Base-by-base conservation (phyloP, 2,329 filamentous ascomycete genomes). In the Colletotrichum lentis region DNA sequence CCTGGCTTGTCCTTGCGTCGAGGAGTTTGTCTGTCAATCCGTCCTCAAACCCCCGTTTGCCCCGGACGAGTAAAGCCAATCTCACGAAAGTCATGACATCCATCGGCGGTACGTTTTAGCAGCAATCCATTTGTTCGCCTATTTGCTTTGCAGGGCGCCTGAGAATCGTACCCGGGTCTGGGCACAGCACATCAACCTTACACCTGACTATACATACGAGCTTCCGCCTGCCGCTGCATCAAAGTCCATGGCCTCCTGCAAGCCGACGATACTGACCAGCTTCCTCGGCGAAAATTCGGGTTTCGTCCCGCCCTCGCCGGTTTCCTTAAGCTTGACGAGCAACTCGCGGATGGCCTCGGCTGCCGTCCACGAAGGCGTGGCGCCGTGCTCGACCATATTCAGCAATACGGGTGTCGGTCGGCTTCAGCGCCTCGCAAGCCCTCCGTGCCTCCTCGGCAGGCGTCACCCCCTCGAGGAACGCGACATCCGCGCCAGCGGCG, bases 381-480 rank as follows among this genome's bases (percentile, higher is more conserved):
- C 81, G 2, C 86, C 86, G 31, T 83, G 82, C 67, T 84, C 82
- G 0, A 90, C 87, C 70, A 84, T 85, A 72, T 90, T 89, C 59
- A 87, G 80, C 31, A 88, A 75, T 44, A 88, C 79, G 71, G 79
- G 85, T 80, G 72, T 82, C 0, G 82, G 72, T 82, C 0, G 82
- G 82, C 3, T 80, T 80, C 1, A 88, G 76, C 7, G 83, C 81
- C 22, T 77, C 72, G n/a, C 83, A 82, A 1, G 81, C 79, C 57
- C 77, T 75, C 20, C 77, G 74, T 1, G 82, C 85, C 72, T 89
- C 80, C 44, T 86, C 85, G 16, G 79, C 79, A 1, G 77, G 81
- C 2, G 78, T 80, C 64, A 89, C 80, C 5, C 86, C 88, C 72
- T 90, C 88, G 4, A 90, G 81, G 67, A 90, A 85, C 0, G 82